Conservation (phyloP, 2,329 filamentous ascomycete genomes). For the Davidsoniella neocaledoniae region DNA sequence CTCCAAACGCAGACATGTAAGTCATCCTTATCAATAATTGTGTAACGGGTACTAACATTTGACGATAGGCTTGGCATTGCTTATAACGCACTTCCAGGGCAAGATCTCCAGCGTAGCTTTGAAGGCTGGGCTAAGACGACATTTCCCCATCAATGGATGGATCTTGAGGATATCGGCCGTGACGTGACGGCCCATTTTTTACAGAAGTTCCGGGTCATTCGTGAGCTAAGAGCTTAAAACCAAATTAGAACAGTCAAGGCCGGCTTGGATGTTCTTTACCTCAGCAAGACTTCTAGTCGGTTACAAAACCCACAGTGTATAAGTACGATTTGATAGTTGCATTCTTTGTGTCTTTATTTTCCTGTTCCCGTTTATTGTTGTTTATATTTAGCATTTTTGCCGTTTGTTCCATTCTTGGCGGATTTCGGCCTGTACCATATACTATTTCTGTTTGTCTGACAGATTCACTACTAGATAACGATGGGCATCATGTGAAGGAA, state of each 20-base stretch:
- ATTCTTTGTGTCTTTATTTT: too few species aligned
- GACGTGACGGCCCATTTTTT: slow-evolving; percentile 27
- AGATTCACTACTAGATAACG: too few species aligned
- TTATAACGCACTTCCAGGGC: slow-evolving; percentile 55
- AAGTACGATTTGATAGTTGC: too few species aligned
- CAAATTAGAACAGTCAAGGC: not conserved
- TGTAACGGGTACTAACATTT: not conserved
- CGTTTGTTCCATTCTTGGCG: too few species aligned
- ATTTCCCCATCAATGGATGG: slow-evolving; percentile 53
- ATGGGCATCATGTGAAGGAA: too few species aligned
- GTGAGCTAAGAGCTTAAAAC: slow-evolving; percentile 31
- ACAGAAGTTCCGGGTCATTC: slow-evolving; percentile 31
- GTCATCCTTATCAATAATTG: slow-evolving; percentile 21
- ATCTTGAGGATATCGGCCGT: slow-evolving; percentile 39
- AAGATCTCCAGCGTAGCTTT: slow-evolving; percentile 49
- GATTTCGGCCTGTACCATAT: too few species aligned
- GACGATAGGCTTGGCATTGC: slow-evolving; percentile 48
- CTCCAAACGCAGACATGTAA: slow-evolving; percentile 55
- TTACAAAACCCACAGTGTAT: too few species aligned
- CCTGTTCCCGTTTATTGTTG: too few species aligned
- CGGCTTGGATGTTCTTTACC: not conserved
- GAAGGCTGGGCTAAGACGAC: slow-evolving; percentile 55
- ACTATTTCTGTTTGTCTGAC: too few species aligned
- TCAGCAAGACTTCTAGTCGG: not conserved
- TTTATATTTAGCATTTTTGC: too few species aligned